Conservation (phyloP, 148 eudicot genomes). For the Rhododendron molle region DNA sequence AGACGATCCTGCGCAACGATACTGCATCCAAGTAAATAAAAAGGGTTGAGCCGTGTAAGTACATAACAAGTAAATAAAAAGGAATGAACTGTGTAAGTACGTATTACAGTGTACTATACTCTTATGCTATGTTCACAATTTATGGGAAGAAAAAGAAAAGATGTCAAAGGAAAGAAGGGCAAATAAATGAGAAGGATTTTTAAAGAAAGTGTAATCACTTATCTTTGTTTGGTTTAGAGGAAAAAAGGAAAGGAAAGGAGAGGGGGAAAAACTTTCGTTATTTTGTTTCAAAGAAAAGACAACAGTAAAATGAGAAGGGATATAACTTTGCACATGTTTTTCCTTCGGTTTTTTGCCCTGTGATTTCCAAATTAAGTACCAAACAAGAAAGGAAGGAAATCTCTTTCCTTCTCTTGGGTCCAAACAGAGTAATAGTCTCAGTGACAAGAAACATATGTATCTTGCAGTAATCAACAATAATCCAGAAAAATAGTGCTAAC, state of each 20-base stretch:
- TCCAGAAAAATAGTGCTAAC: slow-evolving; percentile 28
- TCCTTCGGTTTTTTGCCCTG: neutral
- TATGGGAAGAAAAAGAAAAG: neutral
- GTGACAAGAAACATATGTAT: neutral
- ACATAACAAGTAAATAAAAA: neutral
- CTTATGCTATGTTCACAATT: neutral
- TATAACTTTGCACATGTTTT: neutral
- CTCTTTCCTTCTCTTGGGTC: neutral
- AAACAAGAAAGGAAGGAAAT: neutral
- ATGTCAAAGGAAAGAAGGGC: neutral
- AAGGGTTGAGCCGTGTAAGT: slow-evolving; percentile 8
- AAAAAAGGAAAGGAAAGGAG: neutral
- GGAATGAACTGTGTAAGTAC: neutral
- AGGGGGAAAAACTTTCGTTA: neutral
- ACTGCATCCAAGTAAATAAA: slow-evolving; percentile 47
- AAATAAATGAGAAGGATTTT: neutral
- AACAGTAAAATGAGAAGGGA: neutral
- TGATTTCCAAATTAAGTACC: neutral
- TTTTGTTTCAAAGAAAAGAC: neutral
- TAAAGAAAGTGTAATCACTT: neutral
- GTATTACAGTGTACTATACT: neutral
- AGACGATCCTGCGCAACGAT: slow-evolving; percentile 91
- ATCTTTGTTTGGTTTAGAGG: neutral
- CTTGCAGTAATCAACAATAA: neutral
- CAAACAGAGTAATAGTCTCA: neutral